Conservation (phyloP, 345 rosid genomes). For the Turritis glabra region DNA sequence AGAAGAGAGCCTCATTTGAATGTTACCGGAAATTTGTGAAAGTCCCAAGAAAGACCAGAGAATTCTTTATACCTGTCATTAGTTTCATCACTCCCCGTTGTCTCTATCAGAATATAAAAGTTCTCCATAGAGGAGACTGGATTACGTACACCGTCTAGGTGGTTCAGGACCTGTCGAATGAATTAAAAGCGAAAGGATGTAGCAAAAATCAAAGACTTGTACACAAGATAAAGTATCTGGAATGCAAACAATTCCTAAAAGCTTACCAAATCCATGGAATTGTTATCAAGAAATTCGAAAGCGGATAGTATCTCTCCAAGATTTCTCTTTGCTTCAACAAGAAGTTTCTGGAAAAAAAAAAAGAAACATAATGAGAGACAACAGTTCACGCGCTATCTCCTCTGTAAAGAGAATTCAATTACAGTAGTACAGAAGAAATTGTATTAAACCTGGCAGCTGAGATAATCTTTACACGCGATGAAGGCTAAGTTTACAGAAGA, state of each 20-base stretch:
- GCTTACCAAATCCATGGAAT: slow-evolving; percentile 74
- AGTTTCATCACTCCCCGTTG: slow-evolving; percentile 78
- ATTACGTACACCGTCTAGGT: slow-evolving; percentile 85
- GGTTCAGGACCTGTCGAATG: slow-evolving; percentile 60
- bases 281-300: slow-evolving; percentile 81
- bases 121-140: slow-evolving; percentile 72
- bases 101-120: slow-evolving; percentile 88
- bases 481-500: slow-evolving; percentile 86
- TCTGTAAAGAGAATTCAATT: neutral
- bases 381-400: neutral
- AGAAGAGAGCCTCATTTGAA: neutral
- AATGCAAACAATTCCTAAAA: slow-evolving; percentile 16
- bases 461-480: slow-evolving; percentile 81
- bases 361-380: neutral
- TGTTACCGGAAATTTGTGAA: neutral
- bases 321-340: slow-evolving; percentile 78
- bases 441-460: slow-evolving; percentile 78
- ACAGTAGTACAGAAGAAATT: slow-evolving; percentile 1
- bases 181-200: neutral
- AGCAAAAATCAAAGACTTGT: slow-evolving; percentile 12
- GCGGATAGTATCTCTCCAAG: slow-evolving; percentile 96
- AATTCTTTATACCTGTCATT: slow-evolving; percentile 53
- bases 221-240: neutral
- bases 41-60: neutral
- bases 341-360: slow-evolving; percentile 61